Conservation (phyloP, 768 basidiomycete species). For the Leccinum broughii region DNA sequence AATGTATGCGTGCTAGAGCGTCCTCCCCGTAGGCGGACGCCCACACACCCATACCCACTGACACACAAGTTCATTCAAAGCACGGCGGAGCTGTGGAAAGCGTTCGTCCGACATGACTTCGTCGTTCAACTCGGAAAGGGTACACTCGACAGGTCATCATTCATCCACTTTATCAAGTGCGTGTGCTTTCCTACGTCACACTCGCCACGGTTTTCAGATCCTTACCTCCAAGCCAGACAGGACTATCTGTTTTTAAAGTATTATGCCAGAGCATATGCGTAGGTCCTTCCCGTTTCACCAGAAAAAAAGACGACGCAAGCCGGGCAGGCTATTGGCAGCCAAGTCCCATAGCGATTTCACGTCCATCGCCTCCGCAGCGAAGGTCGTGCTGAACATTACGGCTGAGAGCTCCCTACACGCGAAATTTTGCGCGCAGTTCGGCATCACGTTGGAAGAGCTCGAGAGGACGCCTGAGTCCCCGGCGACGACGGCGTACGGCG, state of each 20-base stretch:
- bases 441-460: slow-evolving; percentile 60
- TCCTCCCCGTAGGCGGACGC: slow-evolving; percentile 48
- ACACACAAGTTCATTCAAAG: slow-evolving; percentile 61
- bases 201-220: background rate
- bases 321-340: slow-evolving; percentile 64
- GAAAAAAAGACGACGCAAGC: background rate
- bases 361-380: slow-evolving; percentile 60
- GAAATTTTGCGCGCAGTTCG: slow-evolving; percentile 69
- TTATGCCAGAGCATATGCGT: slow-evolving; percentile 83
- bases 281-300: slow-evolving; percentile 14
- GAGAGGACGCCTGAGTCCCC: slow-evolving; percentile 62
- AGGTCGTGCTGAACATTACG: slow-evolving; percentile 62
- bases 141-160: slow-evolving; percentile 61
- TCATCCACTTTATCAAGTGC: slow-evolving; percentile 84
- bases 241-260: slow-evolving; percentile 83
- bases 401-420: slow-evolving; percentile 74
- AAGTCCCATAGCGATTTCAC: slow-evolving; percentile 64
- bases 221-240: slow-evolving; percentile 48
- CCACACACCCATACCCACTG: slow-evolving; percentile 66
- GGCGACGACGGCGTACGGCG: slow-evolving; percentile 82
- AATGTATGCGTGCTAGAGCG: background rate
- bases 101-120: slow-evolving; percentile 83
- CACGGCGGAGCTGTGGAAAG: slow-evolving; percentile 59
- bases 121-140: slow-evolving; percentile 75
- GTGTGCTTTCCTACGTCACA: slow-evolving; percentile 17